Conservation (phyloP, 148 eudicot genomes). For the Camellia sinensis region DNA sequence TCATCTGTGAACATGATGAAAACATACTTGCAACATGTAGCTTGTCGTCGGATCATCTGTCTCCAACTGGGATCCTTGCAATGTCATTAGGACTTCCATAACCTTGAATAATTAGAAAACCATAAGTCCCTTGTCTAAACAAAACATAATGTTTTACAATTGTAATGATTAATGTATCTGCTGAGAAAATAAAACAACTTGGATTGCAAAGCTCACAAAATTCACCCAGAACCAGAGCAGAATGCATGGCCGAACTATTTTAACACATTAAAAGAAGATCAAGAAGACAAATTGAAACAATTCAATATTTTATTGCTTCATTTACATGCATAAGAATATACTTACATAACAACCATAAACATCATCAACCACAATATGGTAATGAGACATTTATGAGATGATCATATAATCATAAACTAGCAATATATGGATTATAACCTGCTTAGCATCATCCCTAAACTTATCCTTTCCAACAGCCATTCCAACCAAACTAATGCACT, state of each 20-base stretch:
- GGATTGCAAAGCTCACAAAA: background rate
- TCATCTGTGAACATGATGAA: background rate
- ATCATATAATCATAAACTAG: background rate
- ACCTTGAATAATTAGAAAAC: constrained; percentile 42
- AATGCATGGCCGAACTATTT: background rate
- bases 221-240: background rate
- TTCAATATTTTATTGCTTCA: background rate
- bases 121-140: background rate
- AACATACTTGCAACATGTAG: constrained; percentile 76
- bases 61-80: constrained; percentile 93
- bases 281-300: background rate
- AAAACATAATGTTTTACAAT: background rate
- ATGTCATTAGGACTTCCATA: constrained; percentile 85
- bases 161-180: background rate
- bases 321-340: background rate
- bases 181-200: background rate
- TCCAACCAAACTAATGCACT: constrained; percentile 82
- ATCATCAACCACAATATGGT: background rate
- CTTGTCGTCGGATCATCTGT: constrained; percentile 82
- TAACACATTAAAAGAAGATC: background rate
- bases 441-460: constrained; percentile 87
- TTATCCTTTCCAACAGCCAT: constrained; percentile 98
- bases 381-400: background rate
- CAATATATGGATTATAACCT: constrained; percentile 37
- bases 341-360: background rate